Evolutionary conservation across 805 yeast genomes (phyloP), one percentile per base, ranked within the genome.

Genomic region (Dipodascopsis uninucleata): DNA sequence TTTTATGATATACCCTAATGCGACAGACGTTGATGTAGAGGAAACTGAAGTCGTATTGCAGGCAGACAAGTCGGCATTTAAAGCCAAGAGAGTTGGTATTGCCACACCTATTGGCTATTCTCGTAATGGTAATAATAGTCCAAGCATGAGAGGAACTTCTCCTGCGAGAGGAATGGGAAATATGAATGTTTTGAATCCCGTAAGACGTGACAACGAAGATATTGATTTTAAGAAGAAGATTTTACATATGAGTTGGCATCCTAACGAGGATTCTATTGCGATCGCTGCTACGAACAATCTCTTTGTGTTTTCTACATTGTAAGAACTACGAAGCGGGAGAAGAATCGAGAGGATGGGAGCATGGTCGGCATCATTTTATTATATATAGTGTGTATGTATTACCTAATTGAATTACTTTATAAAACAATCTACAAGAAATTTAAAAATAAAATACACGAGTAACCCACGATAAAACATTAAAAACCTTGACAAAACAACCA

Each of bases 231-330:
- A 89, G 68, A 90, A 89, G 74, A 82, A 86, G 66, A 89, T 93
- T 49, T 74, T 90, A 66, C 97, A 93, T 69, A 74, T 88, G 67
- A 87, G 97, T 65, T 93, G 99, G 98, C 98, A 93, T 72, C 98
- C 99, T 53, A 75, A 73, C 57, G 98, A 94, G 69, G 87, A 93
- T 69, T 81, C 93, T 41, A 95, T 93, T 57, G 98, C 98, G 33
- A 85, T 93, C 61, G 97, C 97, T 38, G 97, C 98, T 16, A 93
- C 99, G 18, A 94, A 93, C 71, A 93, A 93, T 69, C 57, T 67
- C 43, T 67, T 67, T 60, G 70, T 67, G 47, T 67, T 67, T 47
- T 61, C 65, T 20, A 60, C 66, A 8, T 44, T 62, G 49, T 62
- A 52, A 34, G n/a, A n/a, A n/a, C n/a, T n/a, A n/a, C n/a, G n/a